Base-by-base conservation (phyloP, 1,284 basidiomycete species). In the Rhodotorula mucilaginosa region DNA sequence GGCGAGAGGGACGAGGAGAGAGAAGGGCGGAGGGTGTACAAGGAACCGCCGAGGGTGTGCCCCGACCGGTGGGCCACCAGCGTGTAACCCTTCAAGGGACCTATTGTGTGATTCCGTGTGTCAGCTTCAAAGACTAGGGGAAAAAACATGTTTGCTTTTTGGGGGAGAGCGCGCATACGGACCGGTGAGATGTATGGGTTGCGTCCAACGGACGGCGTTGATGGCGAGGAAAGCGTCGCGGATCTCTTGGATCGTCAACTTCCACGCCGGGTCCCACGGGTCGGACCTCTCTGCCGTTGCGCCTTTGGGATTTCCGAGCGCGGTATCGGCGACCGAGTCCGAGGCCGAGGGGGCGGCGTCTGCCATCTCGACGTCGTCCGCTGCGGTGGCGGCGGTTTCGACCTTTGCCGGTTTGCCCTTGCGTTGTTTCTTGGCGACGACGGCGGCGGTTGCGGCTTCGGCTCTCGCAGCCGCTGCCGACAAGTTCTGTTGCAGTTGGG, bases 51-150 rank as follows among this genome's bases (percentile, higher is more conserved):
- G 26, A 99, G 87, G 0, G 93, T 92, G 81, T 98, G 95, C 0
- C 97, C 97, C 18, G 94, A 92, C 75, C 92, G 91, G 84, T 97
- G 97, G 0, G 97, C 95, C 23, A 95, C 97, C 73, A 99, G 90
- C 0, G 96, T 96, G 74, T 98, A 84, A 64, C 92, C 91, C 79
- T 93, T 91, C 76, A 90, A 90, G 82, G 92, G 92, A 61, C 91
- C 92, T 92, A 79, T 51, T 67, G 61, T 0, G 46, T 10, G 21
- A 44, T 44, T 12, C 57, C 29, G 81, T 80, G 1, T 16, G 5
- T n/a, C 15, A 26, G 31, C 2, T 19, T 58, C 46, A 70, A 31
- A 26, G 23, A 8, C 29, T 2, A 34, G 34, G 34, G 34, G 8
- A 34, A 34, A 18, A 51, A 52, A 15, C 23, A n/a, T 2, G 26